Conservation (phyloP, 2,329 filamentous ascomycete species). For the Huntiella moniliformis region DNA sequence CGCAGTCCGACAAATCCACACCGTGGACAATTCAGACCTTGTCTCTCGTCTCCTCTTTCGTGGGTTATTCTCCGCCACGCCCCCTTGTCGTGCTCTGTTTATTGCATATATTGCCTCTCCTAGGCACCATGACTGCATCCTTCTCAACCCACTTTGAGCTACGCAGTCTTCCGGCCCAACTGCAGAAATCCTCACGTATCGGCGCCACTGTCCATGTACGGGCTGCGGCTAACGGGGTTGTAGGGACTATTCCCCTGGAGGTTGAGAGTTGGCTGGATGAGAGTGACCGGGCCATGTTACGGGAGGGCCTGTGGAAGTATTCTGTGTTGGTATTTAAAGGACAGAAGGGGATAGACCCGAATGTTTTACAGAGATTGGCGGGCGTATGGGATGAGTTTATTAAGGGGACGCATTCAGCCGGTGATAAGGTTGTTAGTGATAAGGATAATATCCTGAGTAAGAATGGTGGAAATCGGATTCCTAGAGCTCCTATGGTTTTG, state of each 20-base stretch:
- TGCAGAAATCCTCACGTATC: constrained; percentile 10
- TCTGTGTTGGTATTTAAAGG: constrained; percentile 10
- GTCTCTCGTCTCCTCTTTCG: too few species aligned
- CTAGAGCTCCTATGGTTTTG: constrained; percentile 10
- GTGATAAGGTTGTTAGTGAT: constrained; percentile 11
- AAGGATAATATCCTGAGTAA: constrained; percentile 10
- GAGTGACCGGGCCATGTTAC: constrained; percentile 6
- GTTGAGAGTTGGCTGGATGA: constrained; percentile 1
- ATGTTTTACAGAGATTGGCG: constrained; percentile 6
- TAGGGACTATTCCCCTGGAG: neutral
- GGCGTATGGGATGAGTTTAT: constrained; percentile 11
- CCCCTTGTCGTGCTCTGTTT: too few species aligned
- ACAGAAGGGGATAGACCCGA: constrained; percentile 8
- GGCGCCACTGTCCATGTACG: constrained; percentile 9
- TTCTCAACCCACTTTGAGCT: constrained; percentile 10
- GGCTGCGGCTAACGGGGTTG: neutral
- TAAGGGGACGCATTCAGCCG: constrained; percentile 10
- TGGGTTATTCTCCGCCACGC: too few species aligned
- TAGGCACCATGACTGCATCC: neutral
- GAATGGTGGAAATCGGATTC: constrained; percentile 9
- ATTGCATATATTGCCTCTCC: too few species aligned
- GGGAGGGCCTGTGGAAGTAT: constrained; percentile 7
- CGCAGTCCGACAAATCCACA: too few species aligned
- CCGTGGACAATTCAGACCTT: too few species aligned
- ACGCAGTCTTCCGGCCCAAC: constrained; percentile 1